Evolutionary conservation across 495 filamentous ascomycete species (phyloP).

Genomic region (Hapsidospora chrysogenum): DNA sequence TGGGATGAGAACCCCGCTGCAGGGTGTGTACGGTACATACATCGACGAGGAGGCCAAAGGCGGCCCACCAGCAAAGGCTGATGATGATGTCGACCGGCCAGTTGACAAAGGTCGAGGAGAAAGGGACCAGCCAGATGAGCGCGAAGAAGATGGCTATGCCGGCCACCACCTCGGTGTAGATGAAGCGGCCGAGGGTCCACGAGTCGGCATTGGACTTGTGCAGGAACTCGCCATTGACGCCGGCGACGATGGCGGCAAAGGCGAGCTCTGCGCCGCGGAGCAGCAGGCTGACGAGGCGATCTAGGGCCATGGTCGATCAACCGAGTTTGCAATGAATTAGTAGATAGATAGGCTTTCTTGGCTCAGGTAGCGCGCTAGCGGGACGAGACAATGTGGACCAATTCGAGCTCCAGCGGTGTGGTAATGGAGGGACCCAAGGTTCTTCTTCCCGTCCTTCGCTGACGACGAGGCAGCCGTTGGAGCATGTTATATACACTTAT

Average conservation of each 20-base stretch:
- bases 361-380: no score
- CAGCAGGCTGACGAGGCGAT: slow-evolving; percentile 4
- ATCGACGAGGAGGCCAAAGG: slow-evolving; percentile 45
- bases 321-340: not conserved
- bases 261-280: slow-evolving; percentile 11
- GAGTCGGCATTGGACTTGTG: slow-evolving; percentile 14
- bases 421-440: no score
- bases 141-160: slow-evolving; percentile 27
- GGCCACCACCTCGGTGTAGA: slow-evolving; percentile 31
- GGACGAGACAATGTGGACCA: no score
- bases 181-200: slow-evolving; percentile 25
- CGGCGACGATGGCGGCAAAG: slow-evolving; percentile 29
- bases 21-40: no score
- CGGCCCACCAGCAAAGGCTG: slow-evolving; percentile 44
- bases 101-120: slow-evolving; percentile 24
- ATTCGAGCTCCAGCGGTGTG: no score
- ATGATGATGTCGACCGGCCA: slow-evolving; percentile 40
- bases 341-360: no score
- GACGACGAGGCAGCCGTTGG: not conserved
- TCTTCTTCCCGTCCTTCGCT: not conserved
- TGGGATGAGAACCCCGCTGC: no score
- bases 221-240: slow-evolving; percentile 27
- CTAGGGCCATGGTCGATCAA: slow-evolving; percentile 3
- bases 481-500: not conserved
- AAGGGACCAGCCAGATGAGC: slow-evolving; percentile 31